phyloP scores from a whole-genome alignment of 2,329 filamentous ascomycete species.

The Leptographium radiaticola region DNA sequence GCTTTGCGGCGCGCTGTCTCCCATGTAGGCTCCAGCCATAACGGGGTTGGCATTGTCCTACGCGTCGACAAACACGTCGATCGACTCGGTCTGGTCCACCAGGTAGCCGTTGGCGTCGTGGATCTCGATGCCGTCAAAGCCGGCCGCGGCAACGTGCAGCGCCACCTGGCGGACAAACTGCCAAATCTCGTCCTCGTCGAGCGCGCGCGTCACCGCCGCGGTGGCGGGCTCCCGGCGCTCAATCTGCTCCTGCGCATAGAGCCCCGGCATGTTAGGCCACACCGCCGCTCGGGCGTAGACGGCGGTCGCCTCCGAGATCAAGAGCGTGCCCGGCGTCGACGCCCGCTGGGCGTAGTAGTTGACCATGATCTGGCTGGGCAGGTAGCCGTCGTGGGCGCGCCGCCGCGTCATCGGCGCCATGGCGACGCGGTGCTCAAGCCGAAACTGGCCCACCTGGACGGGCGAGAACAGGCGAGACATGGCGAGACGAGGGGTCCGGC shows the following conservation, averaged over 20 bases:
- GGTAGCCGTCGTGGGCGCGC: neutral
- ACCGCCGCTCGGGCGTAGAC: neutral
- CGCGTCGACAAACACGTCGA: slow-evolving; percentile 28
- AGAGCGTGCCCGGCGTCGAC: slow-evolving; percentile 5
- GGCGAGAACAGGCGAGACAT: neutral
- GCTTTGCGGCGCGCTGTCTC: neutral
- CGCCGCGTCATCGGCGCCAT: slow-evolving; percentile 15
- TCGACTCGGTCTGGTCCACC: slow-evolving; percentile 35
- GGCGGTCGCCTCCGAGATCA: slow-evolving; percentile 6
- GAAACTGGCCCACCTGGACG: neutral
- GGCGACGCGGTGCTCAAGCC: slow-evolving; percentile 34
- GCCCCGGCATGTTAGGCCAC: slow-evolving; percentile 6
- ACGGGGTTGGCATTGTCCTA: neutral
- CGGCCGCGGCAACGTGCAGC: slow-evolving; percentile 35
- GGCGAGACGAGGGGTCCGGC: neutral
- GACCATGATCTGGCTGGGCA: slow-evolving; percentile 3
- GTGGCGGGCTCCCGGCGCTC: slow-evolving; percentile 8
- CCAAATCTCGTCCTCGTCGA: slow-evolving; percentile 27
- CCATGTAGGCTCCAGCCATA: neutral
- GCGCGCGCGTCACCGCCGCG: slow-evolving; percentile 10
- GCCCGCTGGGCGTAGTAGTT: slow-evolving; percentile 10
- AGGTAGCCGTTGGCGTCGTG: slow-evolving; percentile 27
- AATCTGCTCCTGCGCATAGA: slow-evolving; percentile 7
- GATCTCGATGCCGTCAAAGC: slow-evolving; percentile 32
- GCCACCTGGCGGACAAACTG: slow-evolving; percentile 17